Percentiles rank a stretch among this genome's conserved stretches.
These are phyloP conservation scores for Hibiscus tridactylites DNA, from an alignment of 345 rosid genomes.

Conservation along the genomic window DNA sequence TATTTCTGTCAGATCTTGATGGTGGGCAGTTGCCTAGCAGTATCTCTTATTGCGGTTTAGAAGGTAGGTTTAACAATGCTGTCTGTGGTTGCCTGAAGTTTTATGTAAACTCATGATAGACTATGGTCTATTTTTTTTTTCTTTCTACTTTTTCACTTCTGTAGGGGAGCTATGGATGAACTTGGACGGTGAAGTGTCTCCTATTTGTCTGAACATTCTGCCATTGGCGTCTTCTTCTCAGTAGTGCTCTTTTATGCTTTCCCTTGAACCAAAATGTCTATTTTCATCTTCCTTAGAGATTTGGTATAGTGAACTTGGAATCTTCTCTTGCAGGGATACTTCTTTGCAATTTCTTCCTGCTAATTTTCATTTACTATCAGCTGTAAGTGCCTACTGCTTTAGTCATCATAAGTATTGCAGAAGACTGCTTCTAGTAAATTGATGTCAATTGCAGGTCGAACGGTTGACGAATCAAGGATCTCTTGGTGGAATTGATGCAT, in stretches of 20 bases:
- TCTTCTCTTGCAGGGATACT: slow-evolving; percentile 39
- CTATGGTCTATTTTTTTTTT: slow-evolving; percentile 6
- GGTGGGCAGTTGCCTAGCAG: slow-evolving; percentile 40
- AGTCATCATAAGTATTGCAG: slow-evolving; percentile 10
- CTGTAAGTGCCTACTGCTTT: slow-evolving; percentile 41
- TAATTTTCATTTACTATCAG: slow-evolving; percentile 60
- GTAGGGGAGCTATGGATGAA: slow-evolving; percentile 91
- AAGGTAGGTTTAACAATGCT: slow-evolving; percentile 36
- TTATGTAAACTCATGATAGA: neutral
- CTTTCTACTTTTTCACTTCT: slow-evolving; percentile 17
- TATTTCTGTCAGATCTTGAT: slow-evolving; percentile 63
- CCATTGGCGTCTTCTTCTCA: slow-evolving; percentile 51
- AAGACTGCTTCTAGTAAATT: slow-evolving; percentile 6
- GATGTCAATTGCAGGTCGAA: slow-evolving; percentile 46
- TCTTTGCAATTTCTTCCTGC: slow-evolving; percentile 68
- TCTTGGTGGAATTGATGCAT: slow-evolving; percentile 79
- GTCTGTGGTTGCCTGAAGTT: slow-evolving; percentile 1
- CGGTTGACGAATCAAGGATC: slow-evolving; percentile 69
- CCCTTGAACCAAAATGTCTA: slow-evolving; percentile 7
- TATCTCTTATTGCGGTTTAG: slow-evolving; percentile 43
- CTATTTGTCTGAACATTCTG: slow-evolving; percentile 70
- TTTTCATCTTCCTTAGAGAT: slow-evolving; percentile 7
- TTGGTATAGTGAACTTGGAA: slow-evolving; percentile 16
- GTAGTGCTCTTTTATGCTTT: slow-evolving; percentile 30
- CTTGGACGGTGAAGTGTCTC: slow-evolving; percentile 80